Percentiles rank a stretch among this genome's conserved stretches.
Evolutionary conservation across 169 alveolate genomes (phyloP).

Genomic region (Perkinsus olseni): DNA sequence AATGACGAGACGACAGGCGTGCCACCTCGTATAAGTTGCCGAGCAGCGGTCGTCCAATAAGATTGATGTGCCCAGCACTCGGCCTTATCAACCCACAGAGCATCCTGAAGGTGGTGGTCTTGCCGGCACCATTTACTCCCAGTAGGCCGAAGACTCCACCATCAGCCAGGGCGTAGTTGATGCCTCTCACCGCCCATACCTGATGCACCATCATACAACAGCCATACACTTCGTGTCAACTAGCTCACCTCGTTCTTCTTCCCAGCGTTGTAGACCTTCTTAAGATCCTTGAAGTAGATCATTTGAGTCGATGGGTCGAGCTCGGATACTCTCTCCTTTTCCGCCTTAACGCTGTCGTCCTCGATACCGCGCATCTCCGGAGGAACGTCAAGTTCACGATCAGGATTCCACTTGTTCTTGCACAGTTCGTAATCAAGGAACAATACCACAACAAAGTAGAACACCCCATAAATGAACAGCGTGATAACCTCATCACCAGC

Average conservation of each 20-base stretch:
- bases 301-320: neutral
- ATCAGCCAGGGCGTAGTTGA: conserved; percentile 53
- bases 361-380: neutral
- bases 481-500: neutral
- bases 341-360: neutral
- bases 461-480: neutral
- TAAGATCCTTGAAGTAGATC: neutral
- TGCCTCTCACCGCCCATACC: conserved; percentile 55
- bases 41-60: neutral
- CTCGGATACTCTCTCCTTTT: neutral
- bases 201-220: neutral
- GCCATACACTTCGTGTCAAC: neutral
- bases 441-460: neutral
- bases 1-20: neutral
- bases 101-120: conserved; percentile 69
- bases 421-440: neutral
- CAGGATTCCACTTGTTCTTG: neutral
- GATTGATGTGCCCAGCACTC: neutral
- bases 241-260: neutral
- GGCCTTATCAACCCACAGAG: neutral
- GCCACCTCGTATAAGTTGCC: neutral
- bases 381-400: neutral
- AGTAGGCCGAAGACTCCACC: conserved; percentile 73
- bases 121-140: conserved; percentile 84
- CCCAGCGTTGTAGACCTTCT: neutral